Conservation (phyloP, 1,139 yeast genomes). For the Williopsis jadinii region DNA sequence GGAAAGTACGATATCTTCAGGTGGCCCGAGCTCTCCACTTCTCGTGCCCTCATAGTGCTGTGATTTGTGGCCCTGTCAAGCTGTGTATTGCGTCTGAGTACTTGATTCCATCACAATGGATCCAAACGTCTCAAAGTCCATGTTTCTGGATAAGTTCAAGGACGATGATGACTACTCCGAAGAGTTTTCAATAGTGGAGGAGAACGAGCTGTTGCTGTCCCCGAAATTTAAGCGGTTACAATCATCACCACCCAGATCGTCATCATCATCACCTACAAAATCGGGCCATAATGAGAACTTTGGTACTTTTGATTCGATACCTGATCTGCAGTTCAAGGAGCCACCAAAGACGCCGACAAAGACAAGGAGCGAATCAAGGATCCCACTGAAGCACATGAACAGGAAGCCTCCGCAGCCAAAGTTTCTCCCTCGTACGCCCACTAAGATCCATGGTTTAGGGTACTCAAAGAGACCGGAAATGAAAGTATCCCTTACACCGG, state of each 20-base stretch:
- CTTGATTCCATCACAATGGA: slow-evolving; percentile 1
- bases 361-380: slow-evolving; percentile 4
- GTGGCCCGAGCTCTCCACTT: too few species aligned
- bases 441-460: slow-evolving; percentile 6
- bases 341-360: slow-evolving; percentile 19
- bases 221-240: slow-evolving; percentile 21
- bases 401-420: slow-evolving; percentile 4
- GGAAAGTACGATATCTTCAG: too few species aligned
- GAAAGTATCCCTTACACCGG: slow-evolving; percentile 43
- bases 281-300: slow-evolving; percentile 9
- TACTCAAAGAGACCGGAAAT: slow-evolving; percentile 5
- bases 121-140: slow-evolving; percentile 10
- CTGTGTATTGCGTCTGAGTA: neutral
- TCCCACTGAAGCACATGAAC: slow-evolving; percentile 6
- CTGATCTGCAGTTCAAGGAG: slow-evolving; percentile 13
- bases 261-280: slow-evolving; percentile 17
- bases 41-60: too few species aligned
- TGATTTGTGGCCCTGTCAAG: neutral
- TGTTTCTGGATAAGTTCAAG: slow-evolving; percentile 18
- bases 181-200: slow-evolving; percentile 20
- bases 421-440: slow-evolving; percentile 11
- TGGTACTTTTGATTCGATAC: slow-evolving; percentile 15
- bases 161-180: slow-evolving; percentile 18
- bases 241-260: slow-evolving; percentile 19
- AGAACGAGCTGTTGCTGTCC: slow-evolving; percentile 20